These are phyloP conservation scores for Pilaira anomala DNA, from an alignment of 192 early-diverging fungal genomes.

Conservation along the genomic window DNA sequence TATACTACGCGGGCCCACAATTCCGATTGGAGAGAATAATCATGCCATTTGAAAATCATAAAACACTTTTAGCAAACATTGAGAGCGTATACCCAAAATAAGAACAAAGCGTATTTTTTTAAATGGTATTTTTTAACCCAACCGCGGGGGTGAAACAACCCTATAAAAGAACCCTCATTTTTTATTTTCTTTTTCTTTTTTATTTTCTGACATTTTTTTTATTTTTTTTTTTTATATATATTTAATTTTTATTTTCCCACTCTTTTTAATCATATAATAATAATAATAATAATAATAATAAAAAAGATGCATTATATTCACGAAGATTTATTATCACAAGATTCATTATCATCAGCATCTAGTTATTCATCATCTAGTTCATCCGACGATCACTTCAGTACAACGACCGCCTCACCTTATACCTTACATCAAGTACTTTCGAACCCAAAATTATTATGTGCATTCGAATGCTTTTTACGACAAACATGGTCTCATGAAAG, in stretches of 20 bases:
- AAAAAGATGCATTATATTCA: conserved; percentile 5
- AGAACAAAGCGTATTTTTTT: too few relatives aligned
- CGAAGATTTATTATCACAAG: conserved; percentile 4
- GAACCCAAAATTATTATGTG: conserved; percentile 18
- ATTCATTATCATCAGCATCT: conserved; percentile 1
- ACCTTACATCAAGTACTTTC: conserved; percentile 23
- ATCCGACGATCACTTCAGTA: conserved; percentile 7
- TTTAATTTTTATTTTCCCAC: not conserved
- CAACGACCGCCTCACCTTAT: conserved; percentile 1
- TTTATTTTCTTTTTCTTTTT: not conserved
- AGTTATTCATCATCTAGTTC: conserved; percentile 13
- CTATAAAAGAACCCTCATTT: not conserved
- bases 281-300: not conserved
- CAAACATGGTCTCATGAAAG: conserved; percentile 32
- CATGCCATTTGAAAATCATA: conserved; percentile 6
- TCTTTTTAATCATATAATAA: not conserved
- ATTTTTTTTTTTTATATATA: not conserved
- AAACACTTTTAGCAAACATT: too few relatives aligned
- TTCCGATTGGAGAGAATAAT: conserved; percentile 18
- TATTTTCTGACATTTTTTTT: not conserved
- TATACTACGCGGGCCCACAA: not conserved
- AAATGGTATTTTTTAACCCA: too few relatives aligned
- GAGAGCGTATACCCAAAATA: too few relatives aligned
- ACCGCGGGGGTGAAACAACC: too few relatives aligned
- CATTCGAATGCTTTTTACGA: conserved; percentile 24